phyloP scores from a whole-genome alignment of 2,329 filamentous ascomycete genomes.

The Fonsecaea multimorphosa region DNA sequence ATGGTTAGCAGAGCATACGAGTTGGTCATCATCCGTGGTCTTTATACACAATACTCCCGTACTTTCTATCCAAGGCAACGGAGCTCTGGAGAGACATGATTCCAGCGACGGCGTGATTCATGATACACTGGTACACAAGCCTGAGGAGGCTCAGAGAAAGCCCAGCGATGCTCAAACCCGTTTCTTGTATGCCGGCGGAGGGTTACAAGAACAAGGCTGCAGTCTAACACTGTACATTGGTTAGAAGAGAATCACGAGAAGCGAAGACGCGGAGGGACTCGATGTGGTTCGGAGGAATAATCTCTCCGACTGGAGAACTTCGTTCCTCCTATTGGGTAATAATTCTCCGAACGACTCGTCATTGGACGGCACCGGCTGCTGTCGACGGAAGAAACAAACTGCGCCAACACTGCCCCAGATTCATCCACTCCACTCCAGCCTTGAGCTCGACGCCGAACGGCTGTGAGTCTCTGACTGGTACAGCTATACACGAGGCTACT shows the following conservation, averaged over 20 bases:
- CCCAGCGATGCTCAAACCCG: neutral
- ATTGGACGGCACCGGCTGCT: neutral
- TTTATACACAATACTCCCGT: constrained; percentile 3
- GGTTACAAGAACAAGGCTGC: neutral
- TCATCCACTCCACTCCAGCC: neutral
- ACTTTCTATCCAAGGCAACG: neutral
- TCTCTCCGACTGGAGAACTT: neutral
- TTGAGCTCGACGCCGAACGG: too few species aligned
- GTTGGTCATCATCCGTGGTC: neutral
- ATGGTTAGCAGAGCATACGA: neutral
- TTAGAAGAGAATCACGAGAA: neutral
- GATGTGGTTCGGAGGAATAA: constrained; percentile 5
- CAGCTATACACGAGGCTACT: too few species aligned
- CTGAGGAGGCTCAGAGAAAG: neutral
- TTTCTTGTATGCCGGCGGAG: neutral
- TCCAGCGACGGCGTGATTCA: constrained; percentile 16
- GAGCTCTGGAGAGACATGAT: neutral
- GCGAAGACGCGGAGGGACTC: constrained; percentile 11
- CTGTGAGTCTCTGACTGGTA: too few species aligned
- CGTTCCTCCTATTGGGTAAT: constrained; percentile 7
- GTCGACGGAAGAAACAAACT: neutral
- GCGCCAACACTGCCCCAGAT: neutral
- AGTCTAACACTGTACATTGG: neutral
- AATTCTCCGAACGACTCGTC: neutral
- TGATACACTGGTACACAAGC: neutral